These are phyloP conservation scores for Noccaea caerulescens DNA, from an alignment of 345 rosid species.

Conservation along the genomic window DNA sequence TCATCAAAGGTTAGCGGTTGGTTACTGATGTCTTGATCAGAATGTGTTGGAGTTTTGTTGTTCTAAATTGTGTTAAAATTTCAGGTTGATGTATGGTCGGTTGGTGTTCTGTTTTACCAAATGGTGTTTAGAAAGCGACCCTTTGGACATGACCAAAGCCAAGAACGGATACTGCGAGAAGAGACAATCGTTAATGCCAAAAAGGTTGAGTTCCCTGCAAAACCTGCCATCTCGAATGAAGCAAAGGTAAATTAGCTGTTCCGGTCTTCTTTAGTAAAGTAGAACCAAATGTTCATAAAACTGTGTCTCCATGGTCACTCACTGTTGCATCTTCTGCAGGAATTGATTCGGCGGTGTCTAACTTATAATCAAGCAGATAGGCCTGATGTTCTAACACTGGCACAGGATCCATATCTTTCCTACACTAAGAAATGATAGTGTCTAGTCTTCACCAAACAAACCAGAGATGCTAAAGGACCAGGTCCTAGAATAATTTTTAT, in stretches of 20 bases:
- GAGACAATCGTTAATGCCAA: conserved; percentile 97
- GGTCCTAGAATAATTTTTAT: conserved; percentile 14
- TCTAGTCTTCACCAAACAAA: conserved; percentile 45
- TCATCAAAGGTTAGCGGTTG: conserved; percentile 81
- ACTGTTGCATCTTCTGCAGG: conserved; percentile 53
- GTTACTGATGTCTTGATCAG: conserved; percentile 13
- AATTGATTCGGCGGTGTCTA: conserved; percentile 86
- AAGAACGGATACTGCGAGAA: conserved; percentile 91
- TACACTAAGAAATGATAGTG: conserved; percentile 64
- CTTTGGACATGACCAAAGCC: conserved; percentile 97
- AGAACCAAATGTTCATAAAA: conserved; percentile 18
- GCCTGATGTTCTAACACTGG: conserved; percentile 83
- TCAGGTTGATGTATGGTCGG: conserved; percentile 99
- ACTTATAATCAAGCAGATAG: conserved; percentile 89
- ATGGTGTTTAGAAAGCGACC: conserved; percentile 95
- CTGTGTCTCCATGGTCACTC: conserved; percentile 16
- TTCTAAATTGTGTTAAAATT: conserved; percentile 22
- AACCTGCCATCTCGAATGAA: conserved; percentile 88
- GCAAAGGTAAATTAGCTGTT: conserved; percentile 68
- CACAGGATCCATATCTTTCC: conserved; percentile 85
- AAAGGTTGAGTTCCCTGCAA: conserved; percentile 91
- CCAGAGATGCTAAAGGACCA: conserved; percentile 25
- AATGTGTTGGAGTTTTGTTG: neutral
- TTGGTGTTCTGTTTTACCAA: conserved; percentile 91
- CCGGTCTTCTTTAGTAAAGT: conserved; percentile 8